Evolutionary conservation across 2,329 filamentous ascomycete genomes (phyloP), one percentile per base, ranked within the genome.

Genomic region (Bipolaris bicolor): DNA sequence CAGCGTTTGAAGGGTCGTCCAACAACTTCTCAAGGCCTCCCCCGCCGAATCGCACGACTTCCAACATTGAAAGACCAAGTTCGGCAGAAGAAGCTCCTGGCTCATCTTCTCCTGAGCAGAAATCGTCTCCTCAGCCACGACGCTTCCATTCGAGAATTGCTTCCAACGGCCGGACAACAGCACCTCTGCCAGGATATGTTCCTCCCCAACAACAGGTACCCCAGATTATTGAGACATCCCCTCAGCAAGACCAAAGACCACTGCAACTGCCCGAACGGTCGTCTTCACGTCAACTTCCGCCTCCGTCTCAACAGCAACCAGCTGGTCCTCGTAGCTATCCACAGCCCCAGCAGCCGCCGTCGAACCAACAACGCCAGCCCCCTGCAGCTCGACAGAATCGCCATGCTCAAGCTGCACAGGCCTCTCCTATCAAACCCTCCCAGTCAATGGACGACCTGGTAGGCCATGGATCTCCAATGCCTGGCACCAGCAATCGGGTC

Each of bases 401-500:
- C 31, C 69, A 75, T 55, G 65, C 63, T 11, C 73, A 73, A 49
- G 70, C 70, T 20, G 66, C 66, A 15, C 70, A 73, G 41, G 55
- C 62, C 2, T 74, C 74, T 54, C 67, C 78, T 64, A 77, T 80
- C 77, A 66, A 76, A 58, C 57, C 69, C 20, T 62, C 71, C 65
- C 81, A 84, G 48, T 85, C 82, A 1, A 79, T 89, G 18, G 87
- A 87, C 63, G 89, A 93, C 29, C 83, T 90, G 62, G 81, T 84
- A 9, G 84, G 84, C 29, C 83, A 84, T 58, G 86, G 89, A 3
- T 86, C 90, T n/a, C 81, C 86, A 26, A 77, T 94, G 2, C 88
- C 90, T 20, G 89, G 89, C 11, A 88, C 87, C 55, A 88, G 84
- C 7, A 68, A 67, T 13, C 85, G 90, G 44, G 94, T 91, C 1